These are phyloP conservation scores for Rostrohypoxylon terebratum DNA, from an alignment of 495 filamentous ascomycete species.

Conservation along the genomic window DNA sequence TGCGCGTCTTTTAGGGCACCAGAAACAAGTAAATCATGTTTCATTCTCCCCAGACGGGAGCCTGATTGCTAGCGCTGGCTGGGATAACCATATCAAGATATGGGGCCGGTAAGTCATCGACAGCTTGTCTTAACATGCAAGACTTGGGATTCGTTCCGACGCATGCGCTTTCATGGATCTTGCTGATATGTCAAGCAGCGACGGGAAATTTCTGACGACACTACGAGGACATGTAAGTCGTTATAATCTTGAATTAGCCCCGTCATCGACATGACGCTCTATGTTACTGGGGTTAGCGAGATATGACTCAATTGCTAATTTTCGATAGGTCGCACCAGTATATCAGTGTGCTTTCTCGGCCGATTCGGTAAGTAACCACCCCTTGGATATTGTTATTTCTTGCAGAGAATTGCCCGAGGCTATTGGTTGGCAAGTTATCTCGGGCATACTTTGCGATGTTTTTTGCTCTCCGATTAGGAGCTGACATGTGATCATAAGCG, in stretches of 20 bases:
- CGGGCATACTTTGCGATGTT: neutral
- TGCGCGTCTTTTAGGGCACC: constrained; percentile 89
- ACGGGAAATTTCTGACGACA: constrained; percentile 83
- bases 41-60: constrained; percentile 90
- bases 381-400: constrained; percentile 6
- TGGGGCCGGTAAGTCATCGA: constrained; percentile 74
- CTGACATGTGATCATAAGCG: constrained; percentile 54
- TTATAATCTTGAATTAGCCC: neutral
- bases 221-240: constrained; percentile 80
- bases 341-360: constrained; percentile 92
- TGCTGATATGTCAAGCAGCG: constrained; percentile 52
- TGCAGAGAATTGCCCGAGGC: neutral
- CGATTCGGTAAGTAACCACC: constrained; percentile 67
- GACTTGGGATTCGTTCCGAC: neutral
- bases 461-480: neutral
- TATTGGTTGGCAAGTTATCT: constrained; percentile 3
- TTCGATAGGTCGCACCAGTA: constrained; percentile 74
- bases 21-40: constrained; percentile 96
- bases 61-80: constrained; percentile 86
- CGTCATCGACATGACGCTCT: constrained; percentile 1
- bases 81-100: constrained; percentile 92
- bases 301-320: constrained; percentile 30
- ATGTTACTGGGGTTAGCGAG: neutral
- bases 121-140: neutral
- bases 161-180: constrained; percentile 7